Evolutionary conservation across 1,139 yeast species (phyloP), one percentile per base, ranked within the genome.

Genomic region (Blastobotrys elegans): DNA sequence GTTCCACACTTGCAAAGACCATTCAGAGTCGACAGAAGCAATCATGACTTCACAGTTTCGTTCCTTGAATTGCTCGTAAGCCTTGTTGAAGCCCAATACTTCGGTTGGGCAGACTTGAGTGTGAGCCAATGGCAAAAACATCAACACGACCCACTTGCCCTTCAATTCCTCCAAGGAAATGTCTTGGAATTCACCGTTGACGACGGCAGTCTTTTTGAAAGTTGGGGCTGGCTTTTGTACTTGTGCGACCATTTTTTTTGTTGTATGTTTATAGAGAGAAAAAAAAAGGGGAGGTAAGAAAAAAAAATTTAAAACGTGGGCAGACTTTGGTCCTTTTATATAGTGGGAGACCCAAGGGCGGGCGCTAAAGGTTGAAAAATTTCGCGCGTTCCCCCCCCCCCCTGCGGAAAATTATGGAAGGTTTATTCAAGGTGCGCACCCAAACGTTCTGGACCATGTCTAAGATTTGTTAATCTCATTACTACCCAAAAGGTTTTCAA

Each of bases 81-180:
- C 96, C 63, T 90, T 96, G 56, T 96, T 86, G 84, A 88, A 92
- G 63, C 97, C 97, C 73, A 92, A 83, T 76, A 90, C 89, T 78
- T 90, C 97, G 59, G 97, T 92, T 70, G 97, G 98, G 75, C 98
- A 92, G 58, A 92, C 97, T 64, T 92, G 92, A 56, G 98, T 92
- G 89, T 43, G 46, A 50, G 97, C 97, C 79, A 90, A 78, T 73
- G 98, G 98, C 71, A 92, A 84, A 77, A 92, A 92, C 58, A 95
- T 97, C 66, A 92, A 79, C 59, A 92, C 75, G 57, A 92, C 96
- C 96, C 97, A 92, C 75, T 92, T 87, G 68, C 97, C 97, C 75
- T 84, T 83, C 85, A 84, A 90, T 74, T 87, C 86, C 65, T 89
- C 97, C 63, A 92, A 82, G 53, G 96, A 78, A 63, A 92, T 79